A percentile compares a stretch with the other conserved stretches of the same genome.
These are phyloP conservation scores for Lactarius psammicola DNA, from an alignment of 768 basidiomycete genomes.

Conservation along the genomic window DNA sequence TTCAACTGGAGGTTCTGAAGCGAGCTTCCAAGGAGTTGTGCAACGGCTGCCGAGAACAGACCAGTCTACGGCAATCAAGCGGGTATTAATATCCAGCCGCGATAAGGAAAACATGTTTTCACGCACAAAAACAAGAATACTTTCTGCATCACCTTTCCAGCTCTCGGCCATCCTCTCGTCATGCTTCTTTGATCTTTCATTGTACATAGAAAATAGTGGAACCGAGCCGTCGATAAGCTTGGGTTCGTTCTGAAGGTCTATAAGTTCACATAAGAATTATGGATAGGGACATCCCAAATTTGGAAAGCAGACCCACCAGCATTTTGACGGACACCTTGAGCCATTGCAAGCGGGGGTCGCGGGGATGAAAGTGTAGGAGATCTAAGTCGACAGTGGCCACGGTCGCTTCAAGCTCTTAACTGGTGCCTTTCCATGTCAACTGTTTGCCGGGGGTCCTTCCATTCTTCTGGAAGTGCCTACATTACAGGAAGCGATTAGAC, in stretches of 20 bases:
- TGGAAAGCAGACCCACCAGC: background rate
- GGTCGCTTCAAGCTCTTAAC: no score
- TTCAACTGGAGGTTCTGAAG: background rate
- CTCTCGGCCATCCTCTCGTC: conserved; percentile 1
- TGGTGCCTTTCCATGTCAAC: no score
- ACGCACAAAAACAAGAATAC: conserved; percentile 9
- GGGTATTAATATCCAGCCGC: no score
- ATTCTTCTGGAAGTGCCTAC: no score
- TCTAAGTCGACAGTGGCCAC: no score
- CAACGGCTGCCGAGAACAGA: conserved; percentile 3
- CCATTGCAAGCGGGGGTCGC: background rate
- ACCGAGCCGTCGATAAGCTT: background rate
- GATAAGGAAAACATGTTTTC: background rate
- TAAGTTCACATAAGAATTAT: background rate
- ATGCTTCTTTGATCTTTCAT: background rate
- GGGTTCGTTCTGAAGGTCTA: no score
- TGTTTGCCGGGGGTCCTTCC: no score
- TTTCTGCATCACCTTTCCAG: conserved; percentile 7
- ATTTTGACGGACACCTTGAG: no score
- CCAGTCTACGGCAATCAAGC: background rate
- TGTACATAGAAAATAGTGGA: background rate
- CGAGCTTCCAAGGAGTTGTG: background rate
- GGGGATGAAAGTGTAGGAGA: no score
- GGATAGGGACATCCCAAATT: no score
- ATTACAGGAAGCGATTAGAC: no score